Conservation (phyloP, 2,329 filamentous ascomycete species). For the Lachnellula hyalina region DNA sequence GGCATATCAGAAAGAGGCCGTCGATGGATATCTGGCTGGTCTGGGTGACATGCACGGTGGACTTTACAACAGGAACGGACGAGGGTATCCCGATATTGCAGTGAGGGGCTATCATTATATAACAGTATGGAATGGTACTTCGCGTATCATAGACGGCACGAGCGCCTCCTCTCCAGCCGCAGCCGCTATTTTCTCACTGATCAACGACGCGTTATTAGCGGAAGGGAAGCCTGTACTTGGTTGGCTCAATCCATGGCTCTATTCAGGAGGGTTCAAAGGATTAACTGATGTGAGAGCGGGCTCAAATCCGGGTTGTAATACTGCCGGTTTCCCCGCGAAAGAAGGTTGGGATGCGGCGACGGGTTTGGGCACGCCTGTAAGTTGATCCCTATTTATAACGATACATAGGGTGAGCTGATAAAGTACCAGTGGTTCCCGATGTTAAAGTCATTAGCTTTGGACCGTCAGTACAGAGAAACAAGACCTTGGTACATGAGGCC, state of each 20-base stretch:
- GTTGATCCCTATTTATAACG: slow-evolving; percentile 7
- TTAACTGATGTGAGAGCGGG: slow-evolving; percentile 37
- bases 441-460: too few species aligned
- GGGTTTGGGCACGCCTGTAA: slow-evolving; percentile 35
- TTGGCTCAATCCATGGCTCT: slow-evolving; percentile 40
- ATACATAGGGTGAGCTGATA: too few species aligned
- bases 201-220: slow-evolving; percentile 56
- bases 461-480: too few species aligned
- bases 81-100: slow-evolving; percentile 41
- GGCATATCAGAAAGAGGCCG: slow-evolving; percentile 38
- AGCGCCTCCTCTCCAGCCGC: slow-evolving; percentile 51
- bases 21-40: slow-evolving; percentile 21
- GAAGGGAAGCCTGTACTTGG: slow-evolving; percentile 41
- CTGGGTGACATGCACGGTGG: slow-evolving; percentile 24
- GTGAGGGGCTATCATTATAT: slow-evolving; percentile 53
- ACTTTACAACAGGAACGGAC: slow-evolving; percentile 33
- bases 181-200: slow-evolving; percentile 51
- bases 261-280: slow-evolving; percentile 31
- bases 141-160: slow-evolving; percentile 40
- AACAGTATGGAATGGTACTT: slow-evolving; percentile 30
- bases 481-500: too few species aligned
- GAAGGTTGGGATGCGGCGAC: slow-evolving; percentile 35
- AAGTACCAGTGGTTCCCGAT: too few species aligned
- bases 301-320: slow-evolving; percentile 34
- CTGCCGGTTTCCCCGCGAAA: slow-evolving; percentile 24